Percentiles rank a stretch among this genome's conserved stretches.
Conservation (phyloP, 2,329 filamentous ascomycete genomes). For the Lithohypha guttulata region DNA sequence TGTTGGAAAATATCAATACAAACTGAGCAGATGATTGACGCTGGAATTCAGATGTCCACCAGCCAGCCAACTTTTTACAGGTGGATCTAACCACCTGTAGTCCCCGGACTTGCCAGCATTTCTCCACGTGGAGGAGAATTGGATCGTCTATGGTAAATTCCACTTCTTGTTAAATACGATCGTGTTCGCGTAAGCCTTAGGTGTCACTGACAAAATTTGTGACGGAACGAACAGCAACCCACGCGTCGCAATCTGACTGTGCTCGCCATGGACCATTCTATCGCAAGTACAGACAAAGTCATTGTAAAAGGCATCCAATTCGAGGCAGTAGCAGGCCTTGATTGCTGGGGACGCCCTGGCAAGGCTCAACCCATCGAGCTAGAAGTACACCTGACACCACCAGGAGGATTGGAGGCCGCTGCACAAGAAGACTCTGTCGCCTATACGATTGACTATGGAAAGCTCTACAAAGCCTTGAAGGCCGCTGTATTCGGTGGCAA, state of each 20-base stretch:
- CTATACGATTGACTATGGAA: constrained; percentile 38
- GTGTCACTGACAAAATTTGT: neutral
- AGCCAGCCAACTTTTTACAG: too few species aligned
- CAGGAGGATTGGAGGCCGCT: constrained; percentile 28
- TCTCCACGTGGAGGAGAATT: constrained; percentile 1
- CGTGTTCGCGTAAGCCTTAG: neutral
- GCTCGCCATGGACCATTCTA: constrained; percentile 1
- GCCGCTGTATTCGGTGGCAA: constrained; percentile 11
- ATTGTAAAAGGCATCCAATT: constrained; percentile 34
- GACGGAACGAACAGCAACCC: neutral
- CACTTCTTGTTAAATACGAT: neutral
- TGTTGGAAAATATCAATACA: too few species aligned
- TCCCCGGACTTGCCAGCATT: neutral
- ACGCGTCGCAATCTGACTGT: too few species aligned
- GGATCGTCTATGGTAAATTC: neutral
- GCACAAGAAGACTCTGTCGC: constrained; percentile 35
- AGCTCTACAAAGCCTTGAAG: constrained; percentile 34
- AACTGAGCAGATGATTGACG: too few species aligned
- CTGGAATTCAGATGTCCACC: too few species aligned
- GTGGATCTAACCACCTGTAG: too few species aligned
- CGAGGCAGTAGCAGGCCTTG: constrained; percentile 33
- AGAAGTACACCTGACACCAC: constrained; percentile 34
- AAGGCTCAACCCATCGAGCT: constrained; percentile 37
- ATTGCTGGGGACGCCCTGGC: constrained; percentile 36
- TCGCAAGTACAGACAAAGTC: constrained; percentile 17